phyloP scores from a whole-genome alignment of 164 flowering plant species.

The Buxus sempervirens region DNA sequence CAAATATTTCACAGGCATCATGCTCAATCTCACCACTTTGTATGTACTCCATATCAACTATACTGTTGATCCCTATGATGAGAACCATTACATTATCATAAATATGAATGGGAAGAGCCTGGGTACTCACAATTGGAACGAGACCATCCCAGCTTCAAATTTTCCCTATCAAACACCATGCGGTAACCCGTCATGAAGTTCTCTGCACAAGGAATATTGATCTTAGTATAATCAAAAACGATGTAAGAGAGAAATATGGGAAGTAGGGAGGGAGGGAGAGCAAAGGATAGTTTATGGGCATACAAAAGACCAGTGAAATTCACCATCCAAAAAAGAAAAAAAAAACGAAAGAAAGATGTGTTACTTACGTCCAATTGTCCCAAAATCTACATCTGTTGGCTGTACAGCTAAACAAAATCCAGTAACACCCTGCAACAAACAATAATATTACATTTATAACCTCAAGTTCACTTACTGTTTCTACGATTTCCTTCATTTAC shows the following conservation, averaged over 20 bases:
- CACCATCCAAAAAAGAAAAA: background rate
- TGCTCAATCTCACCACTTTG: background rate
- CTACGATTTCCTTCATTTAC: background rate
- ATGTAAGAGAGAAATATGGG: too few species aligned
- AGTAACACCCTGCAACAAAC: constrained; percentile 49
- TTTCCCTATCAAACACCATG: constrained; percentile 84
- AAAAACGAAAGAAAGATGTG: background rate
- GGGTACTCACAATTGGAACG: constrained; percentile 71
- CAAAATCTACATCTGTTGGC: constrained; percentile 49
- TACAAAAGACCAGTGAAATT: too few species aligned
- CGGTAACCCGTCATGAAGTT: constrained; percentile 85
- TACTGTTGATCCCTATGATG: background rate
- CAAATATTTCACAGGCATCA: background rate
- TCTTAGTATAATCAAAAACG: background rate
- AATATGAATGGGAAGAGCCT: background rate
- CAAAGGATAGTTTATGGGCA: too few species aligned
- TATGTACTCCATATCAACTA: background rate
- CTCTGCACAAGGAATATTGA: constrained; percentile 49
- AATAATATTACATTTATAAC: background rate
- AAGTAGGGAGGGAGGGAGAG: too few species aligned
- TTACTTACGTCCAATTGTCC: constrained; percentile 76
- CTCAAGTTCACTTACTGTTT: background rate
- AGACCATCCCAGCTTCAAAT: constrained; percentile 80
- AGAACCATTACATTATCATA: background rate
- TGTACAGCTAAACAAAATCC: constrained; percentile 86